Conservation (phyloP, 2,329 filamentous ascomycete genomes). For the Aspergillus proliferans region DNA sequence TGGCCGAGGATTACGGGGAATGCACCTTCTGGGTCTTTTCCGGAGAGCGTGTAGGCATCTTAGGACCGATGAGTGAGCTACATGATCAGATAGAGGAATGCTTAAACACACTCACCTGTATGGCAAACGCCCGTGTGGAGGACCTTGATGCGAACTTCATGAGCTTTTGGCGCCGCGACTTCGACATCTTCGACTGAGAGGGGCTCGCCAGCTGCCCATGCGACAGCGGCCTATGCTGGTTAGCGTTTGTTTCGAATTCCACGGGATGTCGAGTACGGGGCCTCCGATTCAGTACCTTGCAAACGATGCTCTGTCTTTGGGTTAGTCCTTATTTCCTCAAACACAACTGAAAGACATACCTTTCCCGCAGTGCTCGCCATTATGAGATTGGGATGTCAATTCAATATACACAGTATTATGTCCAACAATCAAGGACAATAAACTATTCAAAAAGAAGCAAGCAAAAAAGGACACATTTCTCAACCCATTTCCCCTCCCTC, state of each 20-base stretch:
- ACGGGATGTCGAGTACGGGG: not conserved
- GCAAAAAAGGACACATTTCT: too few species aligned
- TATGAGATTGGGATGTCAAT: slow-evolving; percentile 9
- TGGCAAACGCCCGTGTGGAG: slow-evolving; percentile 98
- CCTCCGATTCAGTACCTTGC: slow-evolving; percentile 52
- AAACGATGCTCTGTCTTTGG: slow-evolving; percentile 70
- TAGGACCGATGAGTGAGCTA: not conserved
- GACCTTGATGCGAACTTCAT: slow-evolving; percentile 95
- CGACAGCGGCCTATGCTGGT: slow-evolving; percentile 67
- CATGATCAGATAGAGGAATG: too few species aligned
- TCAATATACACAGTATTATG: too few species aligned
- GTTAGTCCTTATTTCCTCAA: slow-evolving; percentile 7
- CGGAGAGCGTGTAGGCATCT: slow-evolving; percentile 92
- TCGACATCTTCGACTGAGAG: slow-evolving; percentile 87
- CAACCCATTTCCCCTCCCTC: too few species aligned
- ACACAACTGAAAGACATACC: slow-evolving; percentile 26
- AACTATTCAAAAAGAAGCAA: too few species aligned
- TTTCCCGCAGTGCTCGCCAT: slow-evolving; percentile 55
- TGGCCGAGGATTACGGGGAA: slow-evolving; percentile 86
- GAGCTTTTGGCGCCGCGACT: slow-evolving; percentile 77
- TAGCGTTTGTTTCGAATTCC: not conserved
- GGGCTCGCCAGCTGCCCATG: slow-evolving; percentile 91
- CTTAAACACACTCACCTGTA: slow-evolving; percentile 58
- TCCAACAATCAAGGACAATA: too few species aligned
- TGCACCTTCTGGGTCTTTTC: slow-evolving; percentile 93